Evolutionary conservation across 2,329 filamentous ascomycete genomes (phyloP), one percentile per base, ranked within the genome.

Genomic region (Colletotrichum tofieldiae): DNA sequence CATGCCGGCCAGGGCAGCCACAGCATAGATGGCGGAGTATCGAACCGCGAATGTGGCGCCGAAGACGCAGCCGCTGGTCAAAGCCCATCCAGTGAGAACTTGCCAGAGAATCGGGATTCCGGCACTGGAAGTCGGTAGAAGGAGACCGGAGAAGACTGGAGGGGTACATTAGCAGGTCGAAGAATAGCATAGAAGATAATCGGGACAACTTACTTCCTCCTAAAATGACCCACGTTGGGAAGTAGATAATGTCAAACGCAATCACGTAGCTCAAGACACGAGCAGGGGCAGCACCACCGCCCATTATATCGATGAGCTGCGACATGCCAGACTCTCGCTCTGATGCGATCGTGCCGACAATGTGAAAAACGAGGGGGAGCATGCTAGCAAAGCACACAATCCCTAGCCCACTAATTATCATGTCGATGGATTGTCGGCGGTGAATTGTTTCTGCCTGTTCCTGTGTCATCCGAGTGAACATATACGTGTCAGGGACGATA

Each of bases 221-320:
- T 3, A 43, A 43, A 18, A 18, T 43, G 16, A 43, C 41, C 41
- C 41, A 43, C 2, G 41, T 43, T 18, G 14, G 41, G 14, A 43
- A 43, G 14, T 43, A 43, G 41, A 93, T 86, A 2, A 93, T 83
- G 76, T 92, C 89, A 75, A 94, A 93, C 1, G 92, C 88, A 23
- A 93, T 80, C 76, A 93, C 90, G 71, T 92, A 89, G 1, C 91
- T 88, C 3, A 92, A 75, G 92, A 89, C 2, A 92, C 66, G 39
- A 78, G 73, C 45, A 76, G 78, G 18, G 72, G 75, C n/a, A 75
- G 75, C 69, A 83, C 54, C 92, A 84, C 52, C 45, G 87, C 87
- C 64, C 92, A 94, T 94, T 56, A 92, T 91, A 81, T 95, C 93
- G 41, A 94, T 90, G 18, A 94, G 84, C 76, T 93, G 90, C 3